A percentile compares a stretch with the other conserved stretches of the same genome.
These are phyloP conservation scores for Tausonia pullulans DNA, from an alignment of 1,284 basidiomycete genomes.

Conservation along the genomic window DNA sequence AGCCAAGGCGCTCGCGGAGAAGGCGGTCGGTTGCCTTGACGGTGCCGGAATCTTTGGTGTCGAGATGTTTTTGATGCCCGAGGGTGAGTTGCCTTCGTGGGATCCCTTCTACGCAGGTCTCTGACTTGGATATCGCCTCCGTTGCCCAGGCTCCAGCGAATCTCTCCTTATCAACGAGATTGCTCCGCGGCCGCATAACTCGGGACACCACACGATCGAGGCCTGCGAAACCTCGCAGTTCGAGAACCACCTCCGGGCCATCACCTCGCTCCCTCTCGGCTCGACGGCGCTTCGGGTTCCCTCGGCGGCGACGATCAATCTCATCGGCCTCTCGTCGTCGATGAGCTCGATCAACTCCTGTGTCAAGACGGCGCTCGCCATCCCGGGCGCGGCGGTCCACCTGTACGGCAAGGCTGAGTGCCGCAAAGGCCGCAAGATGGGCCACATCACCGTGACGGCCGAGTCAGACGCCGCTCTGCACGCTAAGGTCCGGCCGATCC, in stretches of 20 bases:
- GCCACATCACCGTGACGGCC: slow-evolving; percentile 87
- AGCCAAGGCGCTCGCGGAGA: slow-evolving; percentile 68
- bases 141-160: slow-evolving; percentile 33
- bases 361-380: slow-evolving; percentile 45
- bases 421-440: slow-evolving; percentile 91
- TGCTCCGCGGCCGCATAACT: slow-evolving; percentile 97
- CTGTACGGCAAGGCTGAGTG: slow-evolving; percentile 89
- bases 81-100: slow-evolving; percentile 47
- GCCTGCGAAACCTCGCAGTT: slow-evolving; percentile 94
- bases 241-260: slow-evolving; percentile 95
- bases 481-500: slow-evolving; percentile 55
- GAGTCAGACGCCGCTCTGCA: slow-evolving; percentile 66
- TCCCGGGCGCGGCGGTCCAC: slow-evolving; percentile 73
- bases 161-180: slow-evolving; percentile 88
- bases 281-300: slow-evolving; percentile 80
- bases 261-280: slow-evolving; percentile 80
- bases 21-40: slow-evolving; percentile 64
- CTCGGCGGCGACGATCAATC: slow-evolving; percentile 86
- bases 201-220: slow-evolving; percentile 99
- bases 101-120: background rate
- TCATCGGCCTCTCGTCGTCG: slow-evolving; percentile 64
- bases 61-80: slow-evolving; percentile 87
- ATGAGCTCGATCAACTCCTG: slow-evolving; percentile 48
- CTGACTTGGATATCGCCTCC: background rate
- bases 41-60: slow-evolving; percentile 97